A percentile compares a stretch with the other conserved stretches of the same genome.
Evolutionary conservation across 2,329 filamentous ascomycete species (phyloP).

Genomic region (Scorias spongiosa): DNA sequence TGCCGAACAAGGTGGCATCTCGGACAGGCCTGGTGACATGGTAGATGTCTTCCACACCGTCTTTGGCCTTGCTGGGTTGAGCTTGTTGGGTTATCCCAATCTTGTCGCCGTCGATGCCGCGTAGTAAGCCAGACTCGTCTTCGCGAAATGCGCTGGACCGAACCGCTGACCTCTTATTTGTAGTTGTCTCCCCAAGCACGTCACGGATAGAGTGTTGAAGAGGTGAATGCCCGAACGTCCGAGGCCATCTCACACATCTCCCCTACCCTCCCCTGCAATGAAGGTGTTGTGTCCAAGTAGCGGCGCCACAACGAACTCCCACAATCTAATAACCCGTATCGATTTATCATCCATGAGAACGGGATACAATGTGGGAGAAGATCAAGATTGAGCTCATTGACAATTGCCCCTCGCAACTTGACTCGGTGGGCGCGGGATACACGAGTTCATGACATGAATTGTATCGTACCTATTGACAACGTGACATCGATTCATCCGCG

Average conservation of each 20-base stretch:
- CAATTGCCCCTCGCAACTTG: slow-evolving; percentile 12
- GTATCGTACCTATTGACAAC: not conserved
- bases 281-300: too few relatives aligned
- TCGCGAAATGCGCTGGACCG: not conserved
- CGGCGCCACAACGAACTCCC: slow-evolving; percentile 31
- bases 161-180: not conserved
- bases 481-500: too few relatives aligned
- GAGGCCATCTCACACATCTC: not conserved
- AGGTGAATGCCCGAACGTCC: slow-evolving; percentile 7
- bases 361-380: slow-evolving; percentile 61
- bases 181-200: slow-evolving; percentile 41
- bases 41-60: slow-evolving; percentile 94
- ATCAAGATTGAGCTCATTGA: slow-evolving; percentile 26
- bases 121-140: slow-evolving; percentile 43
- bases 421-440: slow-evolving; percentile 10
- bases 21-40: slow-evolving; percentile 83
- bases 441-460: slow-evolving; percentile 11
- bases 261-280: too few relatives aligned
- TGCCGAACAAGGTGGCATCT: slow-evolving; percentile 64
- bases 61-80: slow-evolving; percentile 79
- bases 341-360: slow-evolving; percentile 34
- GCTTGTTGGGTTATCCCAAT: slow-evolving; percentile 62
- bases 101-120: slow-evolving; percentile 71
- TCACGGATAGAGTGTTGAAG: slow-evolving; percentile 44
- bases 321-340: slow-evolving; percentile 54